A percentile compares a stretch with the other conserved stretches of the same genome.
phyloP scores from a whole-genome alignment of 75 land plant genomes.

The Larix kaempferi region DNA sequence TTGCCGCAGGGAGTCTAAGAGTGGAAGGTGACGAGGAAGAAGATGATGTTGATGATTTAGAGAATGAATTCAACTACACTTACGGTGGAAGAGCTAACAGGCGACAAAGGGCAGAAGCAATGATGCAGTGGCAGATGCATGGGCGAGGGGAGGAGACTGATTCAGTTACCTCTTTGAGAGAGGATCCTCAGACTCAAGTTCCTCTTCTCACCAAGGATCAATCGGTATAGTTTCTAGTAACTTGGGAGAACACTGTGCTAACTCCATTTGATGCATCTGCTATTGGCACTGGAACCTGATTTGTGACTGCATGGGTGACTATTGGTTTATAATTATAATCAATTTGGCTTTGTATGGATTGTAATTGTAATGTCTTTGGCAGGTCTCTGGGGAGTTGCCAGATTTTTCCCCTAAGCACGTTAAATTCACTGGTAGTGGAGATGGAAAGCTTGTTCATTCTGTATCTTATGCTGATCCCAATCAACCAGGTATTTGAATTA shows the following conservation, averaged over 20 bases:
- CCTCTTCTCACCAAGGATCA: slow-evolving; percentile 76
- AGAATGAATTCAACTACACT: slow-evolving; percentile 66
- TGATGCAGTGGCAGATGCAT: slow-evolving; percentile 30
- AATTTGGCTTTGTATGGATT: neutral
- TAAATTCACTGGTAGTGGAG: slow-evolving; percentile 43
- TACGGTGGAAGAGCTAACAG: slow-evolving; percentile 13
- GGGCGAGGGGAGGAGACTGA: slow-evolving; percentile 34
- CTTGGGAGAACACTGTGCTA: neutral
- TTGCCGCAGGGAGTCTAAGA: slow-evolving; percentile 62
- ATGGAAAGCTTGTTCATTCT: slow-evolving; percentile 43
- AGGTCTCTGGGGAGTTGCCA: slow-evolving; percentile 69
- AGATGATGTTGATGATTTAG: slow-evolving; percentile 85
- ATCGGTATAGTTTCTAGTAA: slow-evolving; percentile 30
- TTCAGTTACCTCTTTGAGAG: slow-evolving; percentile 47
- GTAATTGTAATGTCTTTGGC: neutral
- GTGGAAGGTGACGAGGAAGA: slow-evolving; percentile 91
- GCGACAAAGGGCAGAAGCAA: slow-evolving; percentile 36
- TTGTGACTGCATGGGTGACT: neutral
- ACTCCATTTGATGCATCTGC: neutral
- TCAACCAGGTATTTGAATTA: slow-evolving; percentile 50
- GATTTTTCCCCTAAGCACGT: slow-evolving; percentile 57
- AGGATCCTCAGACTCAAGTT: slow-evolving; percentile 47
- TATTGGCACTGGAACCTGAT: neutral
- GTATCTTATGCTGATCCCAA: slow-evolving; percentile 65
- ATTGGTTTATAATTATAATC: neutral